Conservation (phyloP, 306 rosid genomes). For the Fagus sylvatica region DNA sequence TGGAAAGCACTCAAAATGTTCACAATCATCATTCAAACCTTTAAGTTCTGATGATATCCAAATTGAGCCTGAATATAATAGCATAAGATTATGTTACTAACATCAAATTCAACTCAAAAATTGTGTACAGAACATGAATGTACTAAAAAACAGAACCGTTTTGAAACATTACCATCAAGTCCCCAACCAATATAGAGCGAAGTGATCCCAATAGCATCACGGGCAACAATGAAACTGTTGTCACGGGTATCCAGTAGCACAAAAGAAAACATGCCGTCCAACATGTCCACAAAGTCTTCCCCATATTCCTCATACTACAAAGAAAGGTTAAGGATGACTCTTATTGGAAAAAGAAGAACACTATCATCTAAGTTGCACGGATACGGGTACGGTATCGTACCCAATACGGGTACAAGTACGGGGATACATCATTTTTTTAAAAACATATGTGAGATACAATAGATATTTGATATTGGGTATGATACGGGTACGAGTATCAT, state of each 20-base stretch:
- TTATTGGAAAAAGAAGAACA: neutral
- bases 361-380: too few relatives aligned
- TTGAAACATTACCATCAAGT: slow-evolving; percentile 63
- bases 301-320: slow-evolving; percentile 85
- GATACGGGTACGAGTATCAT: too few relatives aligned
- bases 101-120: neutral
- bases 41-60: slow-evolving; percentile 92
- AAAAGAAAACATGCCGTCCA: slow-evolving; percentile 90
- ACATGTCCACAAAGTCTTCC: slow-evolving; percentile 79
- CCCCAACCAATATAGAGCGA: slow-evolving; percentile 97
- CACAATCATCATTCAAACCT: slow-evolving; percentile 87
- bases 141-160: neutral
- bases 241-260: slow-evolving; percentile 91
- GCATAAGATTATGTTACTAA: neutral
- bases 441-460: too few relatives aligned
- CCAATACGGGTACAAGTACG: too few relatives aligned
- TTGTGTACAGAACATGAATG: neutral
- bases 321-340: slow-evolving; percentile 2
- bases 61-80: slow-evolving; percentile 61
- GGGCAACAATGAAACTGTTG: slow-evolving; percentile 87
- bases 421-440: too few relatives aligned
- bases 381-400: too few relatives aligned
- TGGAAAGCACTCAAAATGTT: slow-evolving; percentile 82
- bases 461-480: too few relatives aligned
- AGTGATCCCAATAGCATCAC: slow-evolving; percentile 97